Evolutionary conservation across 371 early-diverging fungal species (phyloP).

Genomic region (Zychaea mexicana): DNA sequence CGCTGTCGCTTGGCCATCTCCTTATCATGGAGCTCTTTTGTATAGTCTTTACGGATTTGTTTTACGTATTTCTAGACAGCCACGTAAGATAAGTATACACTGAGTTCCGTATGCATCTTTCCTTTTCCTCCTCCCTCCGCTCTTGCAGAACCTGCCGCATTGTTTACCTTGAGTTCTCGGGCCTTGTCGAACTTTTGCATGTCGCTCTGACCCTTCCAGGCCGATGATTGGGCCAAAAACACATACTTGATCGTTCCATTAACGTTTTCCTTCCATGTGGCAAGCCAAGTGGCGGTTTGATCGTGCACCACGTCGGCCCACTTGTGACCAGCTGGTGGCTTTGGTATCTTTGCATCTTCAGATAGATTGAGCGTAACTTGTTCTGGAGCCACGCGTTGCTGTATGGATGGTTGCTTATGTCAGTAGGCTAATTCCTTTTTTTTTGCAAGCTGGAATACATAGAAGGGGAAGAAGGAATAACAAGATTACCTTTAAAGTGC

Average conservation of each 20-base stretch:
- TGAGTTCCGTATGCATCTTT: background rate
- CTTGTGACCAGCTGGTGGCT: slow-evolving; percentile 85
- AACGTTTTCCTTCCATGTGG: slow-evolving; percentile 97
- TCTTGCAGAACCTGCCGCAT: background rate
- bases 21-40: slow-evolving; percentile 75
- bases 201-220: slow-evolving; percentile 96
- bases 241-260: slow-evolving; percentile 93
- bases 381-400: slow-evolving; percentile 88
- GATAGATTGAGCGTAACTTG: slow-evolving; percentile 94
- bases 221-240: slow-evolving; percentile 88
- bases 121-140: background rate
- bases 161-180: slow-evolving; percentile 76
- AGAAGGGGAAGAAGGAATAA: background rate
- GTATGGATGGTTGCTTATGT: background rate
- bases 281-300: slow-evolving; percentile 94
- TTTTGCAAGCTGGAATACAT: no score
- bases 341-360: slow-evolving; percentile 76
- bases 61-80: slow-evolving; percentile 62
- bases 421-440: no score
- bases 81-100: background rate
- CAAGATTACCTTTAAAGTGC: slow-evolving; percentile 78
- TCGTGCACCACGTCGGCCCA: slow-evolving; percentile 92
- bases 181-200: slow-evolving; percentile 97
- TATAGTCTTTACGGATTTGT: slow-evolving; percentile 79
- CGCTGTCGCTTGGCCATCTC: slow-evolving; percentile 84